Evolutionary conservation across 208 protist species (phyloP).

Genomic region (Leishmania braziliensis): DNA sequence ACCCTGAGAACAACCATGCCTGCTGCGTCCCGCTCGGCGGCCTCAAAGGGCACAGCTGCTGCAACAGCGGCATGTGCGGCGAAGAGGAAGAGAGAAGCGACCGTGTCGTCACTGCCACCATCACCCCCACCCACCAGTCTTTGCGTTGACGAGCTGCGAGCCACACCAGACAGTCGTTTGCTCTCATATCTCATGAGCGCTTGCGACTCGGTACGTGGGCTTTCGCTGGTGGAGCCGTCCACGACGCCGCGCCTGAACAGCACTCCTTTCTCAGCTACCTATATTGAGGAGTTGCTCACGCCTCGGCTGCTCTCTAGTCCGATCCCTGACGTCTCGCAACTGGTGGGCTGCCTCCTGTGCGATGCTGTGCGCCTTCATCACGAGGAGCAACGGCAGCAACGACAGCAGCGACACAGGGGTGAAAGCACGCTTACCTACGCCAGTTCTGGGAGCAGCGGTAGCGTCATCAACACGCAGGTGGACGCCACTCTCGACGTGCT

Average conservation of each 20-base stretch:
- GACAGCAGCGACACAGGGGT: neutral
- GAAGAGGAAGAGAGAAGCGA: neutral
- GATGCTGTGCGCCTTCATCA: conserved; percentile 54
- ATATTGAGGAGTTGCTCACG: conserved; percentile 44
- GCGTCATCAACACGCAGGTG: neutral
- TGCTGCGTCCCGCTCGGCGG: neutral
- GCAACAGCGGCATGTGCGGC: neutral
- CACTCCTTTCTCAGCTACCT: conserved; percentile 32
- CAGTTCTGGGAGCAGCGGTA: neutral
- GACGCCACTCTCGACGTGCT: neutral
- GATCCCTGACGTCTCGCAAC: conserved; percentile 53
- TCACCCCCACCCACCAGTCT: neutral
- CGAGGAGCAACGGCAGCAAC: conserved; percentile 7
- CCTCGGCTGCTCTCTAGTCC: conserved; percentile 53
- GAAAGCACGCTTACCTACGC: neutral
- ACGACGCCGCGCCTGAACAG: conserved; percentile 1
- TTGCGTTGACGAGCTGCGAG: conserved; percentile 24
- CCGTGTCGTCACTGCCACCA: neutral
- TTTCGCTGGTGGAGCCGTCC: conserved; percentile 4
- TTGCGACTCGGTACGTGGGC: conserved; percentile 12
- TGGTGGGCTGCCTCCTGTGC: conserved; percentile 66
- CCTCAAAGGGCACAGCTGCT: neutral
- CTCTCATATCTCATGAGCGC: conserved; percentile 27
- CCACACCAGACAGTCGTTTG: conserved; percentile 27
- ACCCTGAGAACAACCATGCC: neutral